These are phyloP conservation scores for Ocimum tenuiflorum DNA, from an alignment of 257 asterid species.

Conservation along the genomic window DNA sequence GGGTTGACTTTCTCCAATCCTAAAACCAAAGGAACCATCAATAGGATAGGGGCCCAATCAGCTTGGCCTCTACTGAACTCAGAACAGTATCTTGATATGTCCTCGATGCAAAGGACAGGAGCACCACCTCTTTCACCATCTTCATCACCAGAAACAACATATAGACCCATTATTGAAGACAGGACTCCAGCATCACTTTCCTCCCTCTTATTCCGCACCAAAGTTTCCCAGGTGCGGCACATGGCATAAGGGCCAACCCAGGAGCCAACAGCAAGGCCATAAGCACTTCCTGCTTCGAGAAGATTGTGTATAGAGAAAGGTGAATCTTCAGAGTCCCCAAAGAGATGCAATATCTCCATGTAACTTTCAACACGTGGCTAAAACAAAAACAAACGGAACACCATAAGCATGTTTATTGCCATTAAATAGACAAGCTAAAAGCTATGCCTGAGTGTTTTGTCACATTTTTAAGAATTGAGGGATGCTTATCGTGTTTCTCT, in stretches of 20 bases:
- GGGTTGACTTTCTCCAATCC: conserved; percentile 92
- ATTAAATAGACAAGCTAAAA: background rate
- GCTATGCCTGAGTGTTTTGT: background rate
- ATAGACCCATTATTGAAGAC: conserved; percentile 48
- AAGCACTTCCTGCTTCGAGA: conserved; percentile 79
- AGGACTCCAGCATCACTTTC: conserved; percentile 34
- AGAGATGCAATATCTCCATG: conserved; percentile 64
- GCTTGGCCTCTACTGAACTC: conserved; percentile 39
- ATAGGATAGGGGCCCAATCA: conserved; percentile 64
- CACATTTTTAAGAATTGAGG: background rate
- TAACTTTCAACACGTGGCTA: conserved; percentile 69
- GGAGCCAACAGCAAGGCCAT: conserved; percentile 91
- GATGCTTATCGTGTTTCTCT: background rate
- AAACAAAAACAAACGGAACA: conserved; percentile 11
- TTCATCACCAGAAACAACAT: conserved; percentile 95
- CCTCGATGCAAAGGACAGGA: conserved; percentile 77
- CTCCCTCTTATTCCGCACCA: conserved; percentile 44
- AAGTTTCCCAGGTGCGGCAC: conserved; percentile 95
- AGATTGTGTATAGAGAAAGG: conserved; percentile 92
- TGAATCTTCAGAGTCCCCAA: conserved; percentile 78
- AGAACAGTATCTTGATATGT: conserved; percentile 45
- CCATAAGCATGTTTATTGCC: conserved; percentile 8
- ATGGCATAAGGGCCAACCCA: conserved; percentile 99
- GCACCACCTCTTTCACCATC: conserved; percentile 99
- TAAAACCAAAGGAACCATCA: conserved; percentile 93